phyloP scores from a whole-genome alignment of 2,329 filamentous ascomycete genomes.

The Fusarium beomiforme region DNA sequence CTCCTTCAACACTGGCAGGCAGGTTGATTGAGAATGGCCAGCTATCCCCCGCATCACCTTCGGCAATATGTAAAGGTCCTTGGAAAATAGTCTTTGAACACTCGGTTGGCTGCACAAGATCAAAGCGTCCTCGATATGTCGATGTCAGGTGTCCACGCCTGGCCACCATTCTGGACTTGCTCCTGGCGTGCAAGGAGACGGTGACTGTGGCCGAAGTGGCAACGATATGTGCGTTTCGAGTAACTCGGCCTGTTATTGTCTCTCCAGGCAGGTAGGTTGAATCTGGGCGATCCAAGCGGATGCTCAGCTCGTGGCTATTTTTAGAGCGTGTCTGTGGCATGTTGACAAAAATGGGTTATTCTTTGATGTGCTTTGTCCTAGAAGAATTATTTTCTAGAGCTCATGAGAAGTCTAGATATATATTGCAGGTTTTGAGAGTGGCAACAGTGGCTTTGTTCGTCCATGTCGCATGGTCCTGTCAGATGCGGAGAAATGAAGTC shows the following conservation, averaged over 20 bases:
- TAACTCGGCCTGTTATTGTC: not conserved
- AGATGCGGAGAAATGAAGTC: not conserved
- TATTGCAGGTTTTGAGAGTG: too few relatives aligned
- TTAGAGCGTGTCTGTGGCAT: not conserved
- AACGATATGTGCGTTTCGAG: not conserved
- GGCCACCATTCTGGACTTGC: not conserved
- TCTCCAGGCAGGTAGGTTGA: not conserved
- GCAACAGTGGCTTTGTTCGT: not conserved
- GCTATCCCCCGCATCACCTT: not conserved
- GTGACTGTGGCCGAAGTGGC: fast-evolving
- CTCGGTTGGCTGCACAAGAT: not conserved
- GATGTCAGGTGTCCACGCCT: not conserved
- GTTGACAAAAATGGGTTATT: fast-evolving
- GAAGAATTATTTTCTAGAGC: fast-evolving
- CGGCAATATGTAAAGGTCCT: not conserved
- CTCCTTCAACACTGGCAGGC: fast-evolving
- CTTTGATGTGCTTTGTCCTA: fast-evolving
- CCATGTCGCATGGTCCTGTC: not conserved
- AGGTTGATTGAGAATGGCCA: not conserved
- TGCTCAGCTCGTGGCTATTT: not conserved
- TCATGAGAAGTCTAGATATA: too few relatives aligned
- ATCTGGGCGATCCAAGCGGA: not conserved
- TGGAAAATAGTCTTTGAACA: not conserved
- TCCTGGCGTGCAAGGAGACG: not conserved
- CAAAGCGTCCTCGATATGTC: not conserved